These are phyloP conservation scores for Phoma herbarum DNA, from an alignment of 2,329 filamentous ascomycete genomes.

Conservation along the genomic window DNA sequence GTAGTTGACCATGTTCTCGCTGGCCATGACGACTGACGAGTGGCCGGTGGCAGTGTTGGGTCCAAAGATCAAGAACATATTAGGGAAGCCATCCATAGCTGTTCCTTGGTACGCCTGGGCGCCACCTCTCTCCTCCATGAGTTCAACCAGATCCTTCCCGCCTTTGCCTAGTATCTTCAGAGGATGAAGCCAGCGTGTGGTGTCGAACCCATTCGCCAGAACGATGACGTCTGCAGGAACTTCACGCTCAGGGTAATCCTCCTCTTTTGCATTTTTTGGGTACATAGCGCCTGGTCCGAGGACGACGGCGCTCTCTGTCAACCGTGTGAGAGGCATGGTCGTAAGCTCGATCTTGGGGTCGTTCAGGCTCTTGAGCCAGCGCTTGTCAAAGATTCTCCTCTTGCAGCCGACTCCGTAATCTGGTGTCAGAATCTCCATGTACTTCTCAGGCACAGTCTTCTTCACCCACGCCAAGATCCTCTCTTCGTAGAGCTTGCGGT, in stretches of 20 bases:
- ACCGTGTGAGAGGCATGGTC: conserved; percentile 58
- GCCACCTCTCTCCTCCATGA: conserved; percentile 68
- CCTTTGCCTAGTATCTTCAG: conserved; percentile 62
- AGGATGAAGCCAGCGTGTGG: conserved; percentile 63
- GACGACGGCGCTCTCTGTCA: conserved; percentile 60
- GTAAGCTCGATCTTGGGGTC: conserved; percentile 64
- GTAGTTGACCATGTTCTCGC: conserved; percentile 69
- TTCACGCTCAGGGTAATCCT: conserved; percentile 46
- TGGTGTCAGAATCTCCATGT: conserved; percentile 68
- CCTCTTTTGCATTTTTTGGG: conserved; percentile 51
- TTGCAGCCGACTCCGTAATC: conserved; percentile 71
- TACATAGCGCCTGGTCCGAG: conserved; percentile 61
- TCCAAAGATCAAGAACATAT: conserved; percentile 71
- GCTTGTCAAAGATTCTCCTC: conserved; percentile 67
- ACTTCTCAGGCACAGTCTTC: conserved; percentile 63
- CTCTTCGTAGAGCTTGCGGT: conserved; percentile 54
- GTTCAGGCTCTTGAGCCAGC: conserved; percentile 64
- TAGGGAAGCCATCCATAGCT: conserved; percentile 63
- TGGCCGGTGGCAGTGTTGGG: conserved; percentile 72
- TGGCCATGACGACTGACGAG: conserved; percentile 66
- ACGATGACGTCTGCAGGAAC: conserved; percentile 68
- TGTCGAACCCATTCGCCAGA: conserved; percentile 69
- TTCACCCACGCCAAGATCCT: conserved; percentile 59
- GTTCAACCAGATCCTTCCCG: conserved; percentile 61
- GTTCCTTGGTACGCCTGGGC: conserved; percentile 68